Evolutionary conservation across 2,329 filamentous ascomycete species (phyloP), one percentile per base, ranked within the genome.

Genomic region (Aspergillus bombycis): DNA sequence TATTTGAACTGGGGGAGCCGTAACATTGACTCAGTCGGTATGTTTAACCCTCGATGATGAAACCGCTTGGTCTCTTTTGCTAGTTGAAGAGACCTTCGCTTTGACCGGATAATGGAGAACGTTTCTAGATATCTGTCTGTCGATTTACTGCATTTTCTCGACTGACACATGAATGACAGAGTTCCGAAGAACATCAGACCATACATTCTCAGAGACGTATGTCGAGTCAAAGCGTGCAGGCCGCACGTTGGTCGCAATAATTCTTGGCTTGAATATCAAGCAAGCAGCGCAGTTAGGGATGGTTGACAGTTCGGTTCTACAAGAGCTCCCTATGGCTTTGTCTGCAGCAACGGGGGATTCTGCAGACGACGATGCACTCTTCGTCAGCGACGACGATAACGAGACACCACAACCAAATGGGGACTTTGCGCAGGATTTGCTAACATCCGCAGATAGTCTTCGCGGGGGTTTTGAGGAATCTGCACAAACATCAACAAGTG

Each of bases 161-260:
- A 70, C 69, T 72, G 53, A 72, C 67, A 12, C 14, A 53, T 55
- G 48, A 60, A 55, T 36, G 63, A 62, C 69, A 81, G 80, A 72
- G 53, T 80, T 81, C 55, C 75, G 76, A 62, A 76, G 78, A 16
- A 79, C 80, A 36, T 78, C 78, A n/a, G 79, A 81, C 36, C 87
- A 88, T 67, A 77, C 78, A 19, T 86, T 85, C 65, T 88, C 85
- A 0, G 74, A 82, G 23, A 77, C 68, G 6, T 78, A 85, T 57
- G 87, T 89, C 19, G 87, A 89, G 71, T 76, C 77, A 30, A 90
- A 90, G 74, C 82, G 87, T 45, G 78, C 81, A 61, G 81, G 82
- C 26, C 81, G 87, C 67, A 83, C 79, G 2, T 74, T 87, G n/a
- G 82, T 83, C 26, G 84, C 86, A 10, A 75, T 89, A 32, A 84